Base-by-base conservation (phyloP, 805 yeast species). In the Kodamaea nitidulidarum region DNA sequence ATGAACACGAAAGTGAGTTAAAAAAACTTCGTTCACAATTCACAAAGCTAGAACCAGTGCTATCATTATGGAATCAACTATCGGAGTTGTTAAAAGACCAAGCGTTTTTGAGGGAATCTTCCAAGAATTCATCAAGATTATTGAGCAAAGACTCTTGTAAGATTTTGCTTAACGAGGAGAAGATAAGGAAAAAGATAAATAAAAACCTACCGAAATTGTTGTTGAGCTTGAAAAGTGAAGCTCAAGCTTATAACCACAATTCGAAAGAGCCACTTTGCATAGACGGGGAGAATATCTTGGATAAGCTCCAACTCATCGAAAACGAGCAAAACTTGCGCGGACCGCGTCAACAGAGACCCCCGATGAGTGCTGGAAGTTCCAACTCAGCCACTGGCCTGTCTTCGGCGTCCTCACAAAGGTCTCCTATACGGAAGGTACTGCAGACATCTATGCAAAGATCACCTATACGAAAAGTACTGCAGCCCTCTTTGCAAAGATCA, bases 111-210 rank as follows among this genome's bases (percentile, higher is more conserved):
- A 81, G 73, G 26, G 83, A 78, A 44, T 78, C 93, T 3, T 74
- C 84, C 2, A 81, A 78, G 51, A 93, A 91, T 56, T 80, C 97
- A 0, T 79, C 91, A 0, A 72, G 98, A 45, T 68, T 90, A 31
- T 59, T 84, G 33, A 77, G 83, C 45, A 77, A 85, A 52, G 81
- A 84, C 50, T 82, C 88, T 2, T 90, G 91, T 46, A 81, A 80
- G 44, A 81, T 90, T 16, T 64, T 91, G 42, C 68, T 84, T 41
- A 75, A 82, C 41, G 98, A 91, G 55, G 96, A 88, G 55, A 81
- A 73, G 52, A 67, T 80, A 28, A 67, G 97, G 40, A 82, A 82
- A 48, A 73, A 75, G 39, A 68, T 90, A 6, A 62, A 75, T n/a
- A 78, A 78, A 52, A 75, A 75, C 48, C 64, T 86, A 48, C 98